A percentile compares a stretch with the other conserved stretches of the same genome.
These are phyloP conservation scores for Yamadazyma atlantica DNA, from an alignment of 1,139 yeast genomes.

Conservation along the genomic window DNA sequence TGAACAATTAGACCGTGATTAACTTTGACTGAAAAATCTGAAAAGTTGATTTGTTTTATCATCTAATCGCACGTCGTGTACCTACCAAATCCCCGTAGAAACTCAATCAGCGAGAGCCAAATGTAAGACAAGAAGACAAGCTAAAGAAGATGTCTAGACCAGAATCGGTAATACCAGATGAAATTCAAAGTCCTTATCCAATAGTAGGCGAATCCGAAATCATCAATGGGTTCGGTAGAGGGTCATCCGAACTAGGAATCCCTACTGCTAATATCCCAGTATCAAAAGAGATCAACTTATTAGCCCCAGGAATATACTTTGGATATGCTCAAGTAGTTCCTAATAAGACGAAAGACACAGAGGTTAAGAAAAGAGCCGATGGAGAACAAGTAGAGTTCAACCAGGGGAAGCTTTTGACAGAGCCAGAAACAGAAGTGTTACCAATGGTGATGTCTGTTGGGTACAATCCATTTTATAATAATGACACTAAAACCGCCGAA, in stretches of 20 bases:
- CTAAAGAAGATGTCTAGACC: conserved; percentile 7
- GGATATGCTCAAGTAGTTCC: conserved; percentile 66
- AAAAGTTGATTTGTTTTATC: background rate
- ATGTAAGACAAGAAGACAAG: background rate
- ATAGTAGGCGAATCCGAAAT: conserved; percentile 55
- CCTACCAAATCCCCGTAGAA: background rate
- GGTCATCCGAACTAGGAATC: conserved; percentile 87
- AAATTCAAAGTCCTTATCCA: conserved; percentile 60
- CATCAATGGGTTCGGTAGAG: conserved; percentile 91
- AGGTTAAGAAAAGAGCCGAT: conserved; percentile 33
- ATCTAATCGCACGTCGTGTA: background rate
- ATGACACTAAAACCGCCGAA: conserved; percentile 78
- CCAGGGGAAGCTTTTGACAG: conserved; percentile 54
- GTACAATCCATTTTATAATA: conserved; percentile 90
- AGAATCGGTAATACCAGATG: conserved; percentile 24
- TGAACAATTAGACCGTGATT: background rate
- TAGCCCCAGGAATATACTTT: conserved; percentile 85
- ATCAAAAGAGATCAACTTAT: conserved; percentile 41
- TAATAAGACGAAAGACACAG: conserved; percentile 14
- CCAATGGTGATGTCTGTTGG: conserved; percentile 98
- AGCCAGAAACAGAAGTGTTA: conserved; percentile 43
- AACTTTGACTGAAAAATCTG: too few species aligned
- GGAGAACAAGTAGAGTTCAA: conserved; percentile 52
- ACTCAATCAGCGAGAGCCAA: background rate
- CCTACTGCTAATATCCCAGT: conserved; percentile 94